Base-by-base conservation (phyloP, 768 basidiomycete genomes). In the Xerocomellus chrysenteron region DNA sequence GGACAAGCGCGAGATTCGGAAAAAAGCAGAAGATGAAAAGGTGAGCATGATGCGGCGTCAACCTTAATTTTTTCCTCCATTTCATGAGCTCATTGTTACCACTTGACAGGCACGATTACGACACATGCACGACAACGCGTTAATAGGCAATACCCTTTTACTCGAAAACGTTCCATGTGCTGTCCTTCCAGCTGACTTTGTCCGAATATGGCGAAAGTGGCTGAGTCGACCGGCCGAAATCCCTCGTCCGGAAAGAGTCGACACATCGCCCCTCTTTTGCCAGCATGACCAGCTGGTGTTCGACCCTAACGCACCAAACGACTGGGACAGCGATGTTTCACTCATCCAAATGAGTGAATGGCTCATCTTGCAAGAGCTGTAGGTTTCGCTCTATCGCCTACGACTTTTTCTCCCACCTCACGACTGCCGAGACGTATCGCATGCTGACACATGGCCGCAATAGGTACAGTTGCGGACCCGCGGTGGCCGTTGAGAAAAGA, bases 11-110 rank as follows among this genome's bases (percentile, higher is more conserved):
- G 85, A 83, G 59, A 59, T 79, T 41, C 83, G 87, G 40, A 85
- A 78, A 67, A 80, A 77, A 54, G 87, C 87, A 26, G 91, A 91
- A 66, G 84, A 87, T 19, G 91, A 92, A 73, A 92, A 90, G 84
- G 91, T 87, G 52, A 47, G 54, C 30, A 54, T 47, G 30, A 47
- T 56, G 36, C 46, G 42, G 41, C 54, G 39, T 46, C 12, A 28
- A 35, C 50, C 19, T 52, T 47, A 50, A 35, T 16, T 5, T 17
- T 41, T 40, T 19, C 55, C 40, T 68, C 62, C 58, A 64, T 57
- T 65, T 46, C 35, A 47, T 53, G 55, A 55, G 46, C 56, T 55
- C 58, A 65, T 54, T 65, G 56, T 40, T 33, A 46, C 48, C 46
- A 39, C 24, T 44, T 48, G 49, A 58, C 50, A 91, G 89, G 84